These are phyloP conservation scores for Austropuccinia psidii DNA, from an alignment of 1,284 basidiomycete species.

Conservation along the genomic window DNA sequence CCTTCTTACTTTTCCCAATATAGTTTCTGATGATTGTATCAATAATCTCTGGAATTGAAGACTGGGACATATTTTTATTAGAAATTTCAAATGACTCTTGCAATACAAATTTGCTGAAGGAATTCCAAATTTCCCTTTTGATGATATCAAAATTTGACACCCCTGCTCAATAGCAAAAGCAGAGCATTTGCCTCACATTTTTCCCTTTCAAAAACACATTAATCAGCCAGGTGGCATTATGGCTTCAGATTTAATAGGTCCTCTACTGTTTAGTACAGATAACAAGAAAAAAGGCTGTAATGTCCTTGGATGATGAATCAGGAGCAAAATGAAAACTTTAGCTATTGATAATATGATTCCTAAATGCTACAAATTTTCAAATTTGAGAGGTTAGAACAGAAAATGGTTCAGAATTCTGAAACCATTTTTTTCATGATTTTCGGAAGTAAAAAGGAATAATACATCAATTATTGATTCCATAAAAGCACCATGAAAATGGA, in stretches of 20 bases:
- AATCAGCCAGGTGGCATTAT: neutral
- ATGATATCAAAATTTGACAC: neutral
- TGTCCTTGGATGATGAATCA: neutral
- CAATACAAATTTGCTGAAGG: neutral
- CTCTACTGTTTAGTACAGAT: neutral
- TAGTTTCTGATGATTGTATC: no score
- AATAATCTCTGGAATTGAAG: neutral
- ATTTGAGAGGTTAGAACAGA: neutral
- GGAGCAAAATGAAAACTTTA: neutral
- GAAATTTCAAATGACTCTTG: neutral
- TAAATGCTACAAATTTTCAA: neutral
- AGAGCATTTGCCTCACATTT: neutral
- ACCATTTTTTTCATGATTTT: neutral
- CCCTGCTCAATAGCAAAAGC: neutral
- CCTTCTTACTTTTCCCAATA: no score
- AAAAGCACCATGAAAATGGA: slow-evolving; percentile 12
- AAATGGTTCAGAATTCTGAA: neutral
- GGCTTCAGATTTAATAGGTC: neutral
- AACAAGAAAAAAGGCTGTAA: no score
- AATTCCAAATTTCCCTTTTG: neutral
- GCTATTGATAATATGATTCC: neutral
- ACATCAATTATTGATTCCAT: neutral
- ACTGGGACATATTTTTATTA: neutral
- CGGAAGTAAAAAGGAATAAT: neutral
- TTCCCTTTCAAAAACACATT: neutral